These are phyloP conservation scores for Sordaria brevicollis DNA, from an alignment of 495 filamentous ascomycete genomes.

Conservation along the genomic window DNA sequence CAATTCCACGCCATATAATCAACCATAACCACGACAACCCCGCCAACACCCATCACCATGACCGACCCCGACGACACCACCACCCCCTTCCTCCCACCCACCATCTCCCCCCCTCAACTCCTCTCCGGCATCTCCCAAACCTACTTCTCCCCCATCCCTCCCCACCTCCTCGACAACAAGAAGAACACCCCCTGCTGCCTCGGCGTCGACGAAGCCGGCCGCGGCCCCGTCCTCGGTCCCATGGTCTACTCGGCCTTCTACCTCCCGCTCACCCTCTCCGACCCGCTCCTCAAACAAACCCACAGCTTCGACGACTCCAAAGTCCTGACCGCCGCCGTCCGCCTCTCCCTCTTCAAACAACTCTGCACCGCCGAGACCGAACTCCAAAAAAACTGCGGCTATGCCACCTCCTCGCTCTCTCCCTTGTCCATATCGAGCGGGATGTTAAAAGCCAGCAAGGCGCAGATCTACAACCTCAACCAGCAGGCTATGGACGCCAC, in stretches of 20 bases:
- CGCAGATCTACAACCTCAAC: conserved; percentile 72
- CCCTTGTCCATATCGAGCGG: conserved; percentile 72
- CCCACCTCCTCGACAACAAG: conserved; percentile 30
- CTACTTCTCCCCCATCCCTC: conserved; percentile 67
- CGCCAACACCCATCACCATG: conserved; percentile 19
- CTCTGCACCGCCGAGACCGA: conserved; percentile 58
- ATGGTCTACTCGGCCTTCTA: conserved; percentile 97
- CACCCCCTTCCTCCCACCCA: conserved; percentile 68
- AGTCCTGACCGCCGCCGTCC: conserved; percentile 62
- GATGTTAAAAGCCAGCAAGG: conserved; percentile 58
- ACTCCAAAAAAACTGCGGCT: conserved; percentile 63
- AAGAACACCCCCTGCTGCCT: conserved; percentile 41
- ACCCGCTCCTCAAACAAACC: conserved; percentile 58
- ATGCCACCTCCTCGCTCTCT: conserved; percentile 71
- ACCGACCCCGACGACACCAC: conserved; percentile 41
- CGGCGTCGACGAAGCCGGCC: conserved; percentile 91
- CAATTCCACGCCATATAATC: not conserved
- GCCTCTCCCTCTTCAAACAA: conserved; percentile 62
- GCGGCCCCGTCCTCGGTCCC: conserved; percentile 88
- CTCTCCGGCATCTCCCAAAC: conserved; percentile 69
- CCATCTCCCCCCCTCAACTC: conserved; percentile 51
- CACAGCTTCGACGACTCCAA: conserved; percentile 92
- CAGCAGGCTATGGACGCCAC: conserved; percentile 97
- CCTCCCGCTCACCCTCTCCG: conserved; percentile 57
- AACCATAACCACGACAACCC: not conserved